A percentile compares a stretch with the other conserved stretches of the same genome.
These are phyloP conservation scores for Microsporum audouinii DNA, from an alignment of 2,329 filamentous ascomycete genomes.

Conservation along the genomic window DNA sequence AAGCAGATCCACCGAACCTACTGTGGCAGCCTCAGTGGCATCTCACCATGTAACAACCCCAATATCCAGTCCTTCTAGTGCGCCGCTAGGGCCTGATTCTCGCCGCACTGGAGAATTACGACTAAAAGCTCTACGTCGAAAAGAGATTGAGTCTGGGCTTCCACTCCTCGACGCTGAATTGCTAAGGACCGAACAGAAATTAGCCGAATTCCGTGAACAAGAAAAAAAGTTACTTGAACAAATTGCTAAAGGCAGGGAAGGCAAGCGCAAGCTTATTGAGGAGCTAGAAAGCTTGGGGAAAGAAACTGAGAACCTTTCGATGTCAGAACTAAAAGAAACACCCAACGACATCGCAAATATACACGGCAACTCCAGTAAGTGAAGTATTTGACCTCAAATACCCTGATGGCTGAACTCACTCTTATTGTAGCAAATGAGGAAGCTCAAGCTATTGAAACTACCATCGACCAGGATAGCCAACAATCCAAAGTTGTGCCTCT, in stretches of 20 bases:
- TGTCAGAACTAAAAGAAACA: neutral
- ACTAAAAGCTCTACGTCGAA: conserved; percentile 33
- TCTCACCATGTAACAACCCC: neutral
- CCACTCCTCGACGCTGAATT: conserved; percentile 38
- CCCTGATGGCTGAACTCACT: neutral
- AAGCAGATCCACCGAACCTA: neutral
- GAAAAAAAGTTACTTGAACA: conserved; percentile 35
- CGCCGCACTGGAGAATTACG: conserved; percentile 24
- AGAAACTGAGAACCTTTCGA: conserved; percentile 36
- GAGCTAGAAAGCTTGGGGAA: conserved; percentile 41
- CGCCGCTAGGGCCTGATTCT: conserved; percentile 10
- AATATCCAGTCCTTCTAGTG: too few relatives aligned
- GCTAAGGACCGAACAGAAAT: conserved; percentile 23
- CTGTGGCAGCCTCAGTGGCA: neutral
- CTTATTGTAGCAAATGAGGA: neutral
- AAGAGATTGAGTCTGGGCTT: conserved; percentile 39
- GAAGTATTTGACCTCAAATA: neutral
- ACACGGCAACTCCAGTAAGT: neutral
- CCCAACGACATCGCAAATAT: neutral
- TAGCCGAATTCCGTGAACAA: conserved; percentile 25
- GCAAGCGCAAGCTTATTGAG: conserved; percentile 34
- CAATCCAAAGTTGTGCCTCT: neutral
- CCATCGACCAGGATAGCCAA: neutral
- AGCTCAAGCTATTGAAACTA: neutral
- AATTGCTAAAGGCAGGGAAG: conserved; percentile 35